Percentiles rank a stretch among this genome's conserved stretches.
Evolutionary conservation across 2,329 filamentous ascomycete species (phyloP).

Genomic region (Trichoderma arundinaceum): DNA sequence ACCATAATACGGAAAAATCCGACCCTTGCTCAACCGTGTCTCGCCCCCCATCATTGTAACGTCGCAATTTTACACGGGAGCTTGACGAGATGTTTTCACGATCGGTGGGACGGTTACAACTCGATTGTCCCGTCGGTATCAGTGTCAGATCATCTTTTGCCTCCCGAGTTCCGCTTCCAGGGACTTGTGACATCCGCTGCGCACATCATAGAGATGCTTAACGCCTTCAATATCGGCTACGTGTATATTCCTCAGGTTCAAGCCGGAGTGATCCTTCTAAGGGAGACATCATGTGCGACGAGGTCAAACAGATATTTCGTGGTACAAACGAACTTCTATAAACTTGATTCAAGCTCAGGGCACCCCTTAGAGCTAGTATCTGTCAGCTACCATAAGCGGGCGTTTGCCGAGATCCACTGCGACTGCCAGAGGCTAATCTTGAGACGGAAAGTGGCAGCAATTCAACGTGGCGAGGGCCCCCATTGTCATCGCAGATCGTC

Average conservation of each 20-base stretch:
- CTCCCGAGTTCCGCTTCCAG: background rate
- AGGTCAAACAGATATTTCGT: background rate
- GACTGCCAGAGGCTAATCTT: too few species aligned
- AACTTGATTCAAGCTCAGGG: too few species aligned
- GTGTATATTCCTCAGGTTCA: background rate
- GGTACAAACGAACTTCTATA: background rate
- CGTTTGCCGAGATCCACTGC: too few species aligned
- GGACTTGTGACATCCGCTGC: background rate
- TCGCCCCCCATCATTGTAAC: slow-evolving; percentile 13
- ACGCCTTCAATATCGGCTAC: background rate
- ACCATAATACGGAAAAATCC: slow-evolving; percentile 1
- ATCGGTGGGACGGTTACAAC: background rate
- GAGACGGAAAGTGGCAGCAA: too few species aligned
- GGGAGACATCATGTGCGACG: background rate
- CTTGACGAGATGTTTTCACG: background rate
- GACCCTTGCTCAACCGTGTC: background rate
- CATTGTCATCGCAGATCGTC: too few species aligned
- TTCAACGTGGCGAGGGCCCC: too few species aligned
- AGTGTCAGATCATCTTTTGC: background rate
- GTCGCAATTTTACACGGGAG: slow-evolving; percentile 19
- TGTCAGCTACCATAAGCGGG: too few species aligned
- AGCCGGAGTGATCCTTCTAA: background rate
- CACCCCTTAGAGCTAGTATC: too few species aligned
- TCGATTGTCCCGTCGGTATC: background rate
- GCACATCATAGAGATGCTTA: background rate